These are phyloP conservation scores for Globisporangium sylvaticum DNA, from an alignment of 352 stramenopile species.

Conservation along the genomic window DNA sequence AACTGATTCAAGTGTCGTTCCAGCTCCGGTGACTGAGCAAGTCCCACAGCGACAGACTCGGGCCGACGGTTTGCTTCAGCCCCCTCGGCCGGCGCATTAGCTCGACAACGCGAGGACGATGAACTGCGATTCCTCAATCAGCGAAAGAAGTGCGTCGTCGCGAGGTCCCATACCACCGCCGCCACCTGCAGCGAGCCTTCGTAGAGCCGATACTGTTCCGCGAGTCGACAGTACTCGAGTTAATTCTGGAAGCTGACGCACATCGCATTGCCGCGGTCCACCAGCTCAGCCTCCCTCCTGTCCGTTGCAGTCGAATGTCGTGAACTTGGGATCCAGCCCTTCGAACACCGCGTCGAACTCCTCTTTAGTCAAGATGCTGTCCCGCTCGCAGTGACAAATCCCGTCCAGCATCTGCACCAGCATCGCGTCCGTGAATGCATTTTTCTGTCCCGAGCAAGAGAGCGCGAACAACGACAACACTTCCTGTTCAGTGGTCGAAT, in stretches of 20 bases:
- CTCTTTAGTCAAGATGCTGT: conserved; percentile 69
- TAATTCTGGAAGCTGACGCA: conserved; percentile 85
- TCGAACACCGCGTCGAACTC: conserved; percentile 77
- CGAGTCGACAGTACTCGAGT: conserved; percentile 78
- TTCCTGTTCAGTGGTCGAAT: too few species aligned
- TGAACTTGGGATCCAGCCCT: conserved; percentile 74
- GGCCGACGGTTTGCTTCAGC: too few species aligned
- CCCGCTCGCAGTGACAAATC: conserved; percentile 76
- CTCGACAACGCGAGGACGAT: neutral
- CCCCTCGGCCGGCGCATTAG: too few species aligned
- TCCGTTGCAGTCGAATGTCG: conserved; percentile 78
- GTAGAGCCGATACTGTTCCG: conserved; percentile 76
- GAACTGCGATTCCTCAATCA: neutral
- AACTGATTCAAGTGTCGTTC: too few species aligned
- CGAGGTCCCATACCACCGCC: conserved; percentile 77
- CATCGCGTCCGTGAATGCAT: conserved; percentile 88
- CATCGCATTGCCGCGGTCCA: conserved; percentile 56
- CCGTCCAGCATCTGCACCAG: conserved; percentile 88
- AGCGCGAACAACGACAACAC: too few species aligned
- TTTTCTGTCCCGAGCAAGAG: too few species aligned
- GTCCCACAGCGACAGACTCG: too few species aligned
- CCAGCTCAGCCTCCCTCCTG: conserved; percentile 80
- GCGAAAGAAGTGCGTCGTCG: conserved; percentile 20
- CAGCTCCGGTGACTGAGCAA: too few species aligned
- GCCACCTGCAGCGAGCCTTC: conserved; percentile 71